Conservation (phyloP, 1,139 yeast species). For the Hyphopichia pseudoburtonii region DNA sequence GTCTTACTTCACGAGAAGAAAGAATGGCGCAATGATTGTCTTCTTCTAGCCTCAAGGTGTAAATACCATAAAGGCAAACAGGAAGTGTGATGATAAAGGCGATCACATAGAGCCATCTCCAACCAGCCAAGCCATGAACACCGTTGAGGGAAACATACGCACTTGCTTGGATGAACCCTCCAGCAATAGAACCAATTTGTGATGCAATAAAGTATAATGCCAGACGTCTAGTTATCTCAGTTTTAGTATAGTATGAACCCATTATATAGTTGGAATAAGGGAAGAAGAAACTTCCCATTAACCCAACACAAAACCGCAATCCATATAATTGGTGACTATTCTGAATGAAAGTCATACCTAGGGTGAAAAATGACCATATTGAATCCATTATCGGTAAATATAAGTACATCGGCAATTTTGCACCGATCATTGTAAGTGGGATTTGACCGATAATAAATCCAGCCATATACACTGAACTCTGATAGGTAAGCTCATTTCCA, state of each 20-base stretch:
- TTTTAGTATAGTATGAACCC: slow-evolving; percentile 17
- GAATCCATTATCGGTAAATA: slow-evolving; percentile 15
- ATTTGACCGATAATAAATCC: slow-evolving; percentile 15
- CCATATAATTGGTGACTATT: slow-evolving; percentile 19
- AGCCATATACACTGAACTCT: slow-evolving; percentile 11
- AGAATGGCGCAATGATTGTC: slow-evolving; percentile 8
- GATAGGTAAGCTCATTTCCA: slow-evolving; percentile 14
- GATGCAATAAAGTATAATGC: slow-evolving; percentile 20
- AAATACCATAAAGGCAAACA: slow-evolving; percentile 14
- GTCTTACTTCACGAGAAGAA: slow-evolving; percentile 11
- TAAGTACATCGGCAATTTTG: slow-evolving; percentile 11
- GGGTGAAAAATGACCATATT: slow-evolving; percentile 16
- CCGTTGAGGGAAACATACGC: slow-evolving; percentile 10
- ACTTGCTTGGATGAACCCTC: slow-evolving; percentile 11
- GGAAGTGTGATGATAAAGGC: slow-evolving; percentile 15
- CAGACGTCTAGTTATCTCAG: slow-evolving; percentile 16
- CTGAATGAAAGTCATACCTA: slow-evolving; percentile 15
- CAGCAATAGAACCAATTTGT: slow-evolving; percentile 16
- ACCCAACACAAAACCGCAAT: slow-evolving; percentile 17
- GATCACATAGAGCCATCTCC: slow-evolving; percentile 13
- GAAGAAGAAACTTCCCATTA: slow-evolving; percentile 15
- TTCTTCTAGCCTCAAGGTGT: slow-evolving; percentile 12
- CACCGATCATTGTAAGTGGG: slow-evolving; percentile 13
- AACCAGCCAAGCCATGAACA: slow-evolving; percentile 9
- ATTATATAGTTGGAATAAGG: slow-evolving; percentile 13